Conservation (phyloP, 192 early-diverging fungal genomes). For the Cetraspora pellucida region DNA sequence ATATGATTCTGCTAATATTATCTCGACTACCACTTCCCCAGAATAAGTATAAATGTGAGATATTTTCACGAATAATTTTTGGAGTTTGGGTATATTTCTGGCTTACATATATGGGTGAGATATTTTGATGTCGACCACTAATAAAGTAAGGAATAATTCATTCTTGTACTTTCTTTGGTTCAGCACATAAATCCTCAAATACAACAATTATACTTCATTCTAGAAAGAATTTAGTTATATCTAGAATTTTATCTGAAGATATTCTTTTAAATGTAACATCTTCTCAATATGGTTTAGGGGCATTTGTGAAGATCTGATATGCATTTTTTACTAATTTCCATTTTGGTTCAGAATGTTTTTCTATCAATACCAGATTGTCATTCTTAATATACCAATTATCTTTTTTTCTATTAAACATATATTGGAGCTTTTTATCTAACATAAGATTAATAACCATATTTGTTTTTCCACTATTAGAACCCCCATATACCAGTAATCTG, state of each 20-base stretch:
- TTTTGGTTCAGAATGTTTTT: too few relatives aligned
- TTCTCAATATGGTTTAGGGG: not conserved
- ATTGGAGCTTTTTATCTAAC: not conserved
- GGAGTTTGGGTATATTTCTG: slow-evolving; percentile 17
- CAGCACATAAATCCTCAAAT: slow-evolving; percentile 7
- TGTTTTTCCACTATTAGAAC: slow-evolving; percentile 24
- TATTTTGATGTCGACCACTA: too few relatives aligned
- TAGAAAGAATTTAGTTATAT: slow-evolving; percentile 16
- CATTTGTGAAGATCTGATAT: slow-evolving; percentile 6
- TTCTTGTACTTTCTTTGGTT: slow-evolving; percentile 11
- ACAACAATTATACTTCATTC: not conserved
- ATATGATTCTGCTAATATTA: not conserved
- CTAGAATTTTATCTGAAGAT: not conserved
- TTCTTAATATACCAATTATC: slow-evolving; percentile 3
- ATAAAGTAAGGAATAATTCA: slow-evolving; percentile 1
- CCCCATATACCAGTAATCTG: not conserved
- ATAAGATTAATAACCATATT: slow-evolving; percentile 27
- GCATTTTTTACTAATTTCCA: too few relatives aligned
- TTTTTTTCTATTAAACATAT: slow-evolving; percentile 12
- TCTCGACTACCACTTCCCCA: not conserved
- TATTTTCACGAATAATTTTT: slow-evolving; percentile 16
- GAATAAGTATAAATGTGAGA: not conserved
- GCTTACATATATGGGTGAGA: not conserved
- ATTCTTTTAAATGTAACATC: slow-evolving; percentile 17
- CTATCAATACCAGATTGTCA: slow-evolving; percentile 4